Evolutionary conservation across 1,284 basidiomycete genomes (phyloP), one percentile per base, ranked within the genome.

Genomic region (Hortiboletus rubellus): DNA sequence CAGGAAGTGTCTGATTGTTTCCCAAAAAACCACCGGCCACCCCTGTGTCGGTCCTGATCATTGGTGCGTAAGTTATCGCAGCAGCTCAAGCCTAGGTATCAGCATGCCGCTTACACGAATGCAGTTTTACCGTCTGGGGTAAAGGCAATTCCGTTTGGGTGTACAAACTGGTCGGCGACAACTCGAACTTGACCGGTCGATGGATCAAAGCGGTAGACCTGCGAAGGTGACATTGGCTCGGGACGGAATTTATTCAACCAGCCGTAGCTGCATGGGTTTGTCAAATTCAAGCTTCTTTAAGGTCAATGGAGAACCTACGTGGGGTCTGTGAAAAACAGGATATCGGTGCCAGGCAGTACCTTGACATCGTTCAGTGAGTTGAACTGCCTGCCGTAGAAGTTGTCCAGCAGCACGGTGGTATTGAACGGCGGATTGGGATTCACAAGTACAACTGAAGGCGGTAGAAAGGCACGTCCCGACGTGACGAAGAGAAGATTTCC

Each of bases 351-450:
- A 0, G 86, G 86, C 58, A 91, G 86, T 5, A 92, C 76, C 64
- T 87, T 90, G 55, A 88, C 75, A 66, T 94, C 91, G 69, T 93
- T 92, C 50, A 92, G 72, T 1, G 89, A 89, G 73, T 89, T 91
- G 75, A 92, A 94, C 65, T 92, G 89, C 11, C 88, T 77, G 3
- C 91, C 91, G 63, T 82, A 87, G 67, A 78, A 87, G 71, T 87
- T 91, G 74, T 90, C 84, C 54, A 89, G 66, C 17, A 89, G 65
- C 43, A 87, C 81, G 24, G 85, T 86, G 8, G 79, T 72, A 54
- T 87, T 85, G 70, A 82, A 78, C 0, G 90, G 90, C 14, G 81
- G 64, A 1, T 63, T 61, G 0, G 89, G 87, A 66, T 92, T 82
- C 51, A 91, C 83, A 38, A 86, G 77, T 0, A 80, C 84, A 27